Evolutionary conservation across 352 stramenopile species (phyloP).

Genomic region (Pythium angustatum): DNA sequence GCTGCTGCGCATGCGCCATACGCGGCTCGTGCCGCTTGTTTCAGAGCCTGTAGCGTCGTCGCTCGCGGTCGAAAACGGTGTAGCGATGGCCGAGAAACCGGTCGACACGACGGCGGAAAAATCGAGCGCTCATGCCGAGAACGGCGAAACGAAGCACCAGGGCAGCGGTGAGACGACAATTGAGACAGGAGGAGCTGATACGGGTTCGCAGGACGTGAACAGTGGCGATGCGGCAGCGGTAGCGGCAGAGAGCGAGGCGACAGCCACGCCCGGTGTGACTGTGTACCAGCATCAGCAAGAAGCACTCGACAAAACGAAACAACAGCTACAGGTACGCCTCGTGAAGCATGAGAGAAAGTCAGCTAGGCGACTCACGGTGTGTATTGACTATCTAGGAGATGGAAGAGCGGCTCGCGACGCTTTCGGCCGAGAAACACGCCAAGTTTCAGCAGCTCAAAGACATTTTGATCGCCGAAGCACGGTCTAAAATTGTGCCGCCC

Average conservation of each 20-base stretch:
- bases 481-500: conserved; percentile 38
- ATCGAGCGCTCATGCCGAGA: background rate
- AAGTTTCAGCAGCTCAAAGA: conserved; percentile 78
- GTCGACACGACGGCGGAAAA: background rate
- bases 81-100: background rate
- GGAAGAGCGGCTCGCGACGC: conserved; percentile 42
- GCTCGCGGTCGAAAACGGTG: conserved; percentile 2
- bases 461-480: conserved; percentile 66
- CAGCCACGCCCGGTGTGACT: conserved; percentile 5
- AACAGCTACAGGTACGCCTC: conserved; percentile 23
- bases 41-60: conserved; percentile 8
- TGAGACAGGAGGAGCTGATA: no score
- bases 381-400: conserved; percentile 35
- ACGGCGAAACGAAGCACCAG: background rate
- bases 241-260: background rate
- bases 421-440: conserved; percentile 70
- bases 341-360: no score
- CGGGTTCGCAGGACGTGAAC: background rate
- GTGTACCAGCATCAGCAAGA: conserved; percentile 8
- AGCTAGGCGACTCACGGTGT: no score
- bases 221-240: background rate
- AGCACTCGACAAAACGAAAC: conserved; percentile 21
- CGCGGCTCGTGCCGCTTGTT: conserved; percentile 25
- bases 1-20: conserved; percentile 55
- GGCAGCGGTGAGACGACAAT: background rate